Base-by-base conservation (phyloP, 2,329 filamentous ascomycete genomes). In the Ophiostoma pallidulum region DNA sequence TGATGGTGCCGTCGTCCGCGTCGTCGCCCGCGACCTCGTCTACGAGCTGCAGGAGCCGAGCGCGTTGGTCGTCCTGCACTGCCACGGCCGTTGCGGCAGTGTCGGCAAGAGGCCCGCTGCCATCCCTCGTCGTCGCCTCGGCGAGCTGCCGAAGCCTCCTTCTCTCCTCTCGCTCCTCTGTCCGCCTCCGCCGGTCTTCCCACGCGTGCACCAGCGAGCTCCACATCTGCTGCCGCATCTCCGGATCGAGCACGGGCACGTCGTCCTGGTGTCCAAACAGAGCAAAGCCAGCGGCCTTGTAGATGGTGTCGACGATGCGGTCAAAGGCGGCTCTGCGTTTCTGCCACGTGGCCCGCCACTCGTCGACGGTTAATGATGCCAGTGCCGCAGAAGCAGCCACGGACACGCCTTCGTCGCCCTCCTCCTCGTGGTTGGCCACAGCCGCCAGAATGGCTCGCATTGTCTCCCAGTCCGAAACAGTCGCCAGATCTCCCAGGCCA, bases 1-100 rank as follows among this genome's bases (percentile, higher is more conserved):
- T 95, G 41, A 81, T 66, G 1, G 38, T 51, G 24, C 91, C 67
- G 35, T 77, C 72, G 56, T 79, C 78, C 69, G 91, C 90, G 61
- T 94, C 86, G 54, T 52, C 52, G 1, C 45, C 47, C 6, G 43
- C 48, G 5, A 47, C 40, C 16, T 54, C 50, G 24, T 47, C 48
- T 6, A 39, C 40, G 8, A 45, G 32, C 32, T 47, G 45, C 42
- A 45, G 29, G 5, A 45, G 26, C 10, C 45, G 50, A 8, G 46
- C 37, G 7, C 40, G 40, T 13, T 45, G 40, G 18, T 35, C 40
- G 8, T 43, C 48, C 4, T 41, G 20, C 9, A 32, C 12, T 22
- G 36, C n/a, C 6, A 4, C 16, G 16, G 10, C 6, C 24, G n/a
- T n/a, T n/a, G n/a, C n/a, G n/a, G 6, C 24, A 33, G 36, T n/a